Conservation (phyloP, 192 early-diverging fungal species). For the Umbelopsis sp. region DNA sequence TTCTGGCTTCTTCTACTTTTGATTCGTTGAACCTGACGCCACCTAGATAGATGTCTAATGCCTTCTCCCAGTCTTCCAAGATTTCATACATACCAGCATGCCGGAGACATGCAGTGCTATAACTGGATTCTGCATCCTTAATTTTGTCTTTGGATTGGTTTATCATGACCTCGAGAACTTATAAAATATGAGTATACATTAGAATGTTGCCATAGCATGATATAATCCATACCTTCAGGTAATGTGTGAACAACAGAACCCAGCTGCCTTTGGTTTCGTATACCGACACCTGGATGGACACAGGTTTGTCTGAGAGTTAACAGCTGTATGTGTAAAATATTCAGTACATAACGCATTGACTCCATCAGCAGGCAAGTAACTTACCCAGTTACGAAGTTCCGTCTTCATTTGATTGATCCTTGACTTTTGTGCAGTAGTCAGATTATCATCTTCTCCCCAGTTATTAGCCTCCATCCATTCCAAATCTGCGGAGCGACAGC, state of each 20-base stretch:
- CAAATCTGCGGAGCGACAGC: conserved; percentile 43
- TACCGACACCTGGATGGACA: conserved; percentile 23
- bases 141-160: conserved; percentile 6
- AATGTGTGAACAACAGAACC: conserved; percentile 17
- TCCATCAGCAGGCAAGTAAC: conserved; percentile 23
- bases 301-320: conserved; percentile 39
- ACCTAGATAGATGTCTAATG: conserved; percentile 5
- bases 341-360: not conserved
- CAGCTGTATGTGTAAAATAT: conserved; percentile 60
- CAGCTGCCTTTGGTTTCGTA: not conserved
- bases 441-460: conserved; percentile 17
- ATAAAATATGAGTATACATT: not conserved
- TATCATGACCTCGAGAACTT: conserved; percentile 24
- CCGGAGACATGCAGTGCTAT: not conserved
- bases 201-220: not conserved
- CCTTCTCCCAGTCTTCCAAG: conserved; percentile 13
- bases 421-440: not conserved
- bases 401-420: conserved; percentile 20
- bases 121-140: conserved; percentile 1
- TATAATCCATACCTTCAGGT: conserved; percentile 16
- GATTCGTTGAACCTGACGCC: not conserved
- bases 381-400: conserved; percentile 49
- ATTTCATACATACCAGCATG: conserved; percentile 26
- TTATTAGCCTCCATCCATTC: conserved; percentile 18
- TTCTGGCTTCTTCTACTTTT: conserved; percentile 11